Percentiles rank a stretch among this genome's conserved stretches.
phyloP scores from a whole-genome alignment of 768 basidiomycete species.

The Lepiota brunneoincarnata region DNA sequence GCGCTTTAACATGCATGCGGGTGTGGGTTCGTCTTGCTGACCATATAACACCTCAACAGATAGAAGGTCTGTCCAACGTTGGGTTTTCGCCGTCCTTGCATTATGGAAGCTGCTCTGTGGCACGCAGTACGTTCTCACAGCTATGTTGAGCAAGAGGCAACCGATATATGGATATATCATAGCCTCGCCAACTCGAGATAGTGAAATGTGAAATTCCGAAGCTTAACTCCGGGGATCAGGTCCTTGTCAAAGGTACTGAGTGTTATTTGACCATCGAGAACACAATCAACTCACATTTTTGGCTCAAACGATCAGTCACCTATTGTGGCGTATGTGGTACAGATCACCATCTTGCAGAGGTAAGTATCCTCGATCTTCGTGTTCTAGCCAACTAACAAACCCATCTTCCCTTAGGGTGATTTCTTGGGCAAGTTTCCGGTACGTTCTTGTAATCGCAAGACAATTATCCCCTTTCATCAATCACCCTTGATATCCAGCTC shows the following conservation, averaged over 20 bases:
- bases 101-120: constrained; percentile 10
- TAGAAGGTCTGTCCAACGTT: too few species aligned
- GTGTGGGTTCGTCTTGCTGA: too few species aligned
- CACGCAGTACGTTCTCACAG: neutral
- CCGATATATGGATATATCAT: neutral
- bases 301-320: constrained; percentile 23
- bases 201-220: constrained; percentile 50
- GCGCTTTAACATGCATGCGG: too few species aligned
- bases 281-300: neutral
- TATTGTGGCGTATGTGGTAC: constrained; percentile 65
- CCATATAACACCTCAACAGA: too few species aligned
- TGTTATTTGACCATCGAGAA: neutral
- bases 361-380: constrained; percentile 26
- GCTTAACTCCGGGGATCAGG: constrained; percentile 43
- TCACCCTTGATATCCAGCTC: constrained; percentile 24
- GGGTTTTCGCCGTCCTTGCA: neutral
- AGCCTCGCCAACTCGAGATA: constrained; percentile 53
- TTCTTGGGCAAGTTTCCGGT: constrained; percentile 73
- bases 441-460: constrained; percentile 17
- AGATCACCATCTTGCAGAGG: constrained; percentile 48
- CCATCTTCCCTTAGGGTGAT: constrained; percentile 44
- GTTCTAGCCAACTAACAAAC: neutral
- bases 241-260: constrained; percentile 53
- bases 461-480: neutral
- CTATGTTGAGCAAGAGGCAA: neutral